Conservation (phyloP, 306 rosid genomes). For the Begonia peltatifolia region DNA sequence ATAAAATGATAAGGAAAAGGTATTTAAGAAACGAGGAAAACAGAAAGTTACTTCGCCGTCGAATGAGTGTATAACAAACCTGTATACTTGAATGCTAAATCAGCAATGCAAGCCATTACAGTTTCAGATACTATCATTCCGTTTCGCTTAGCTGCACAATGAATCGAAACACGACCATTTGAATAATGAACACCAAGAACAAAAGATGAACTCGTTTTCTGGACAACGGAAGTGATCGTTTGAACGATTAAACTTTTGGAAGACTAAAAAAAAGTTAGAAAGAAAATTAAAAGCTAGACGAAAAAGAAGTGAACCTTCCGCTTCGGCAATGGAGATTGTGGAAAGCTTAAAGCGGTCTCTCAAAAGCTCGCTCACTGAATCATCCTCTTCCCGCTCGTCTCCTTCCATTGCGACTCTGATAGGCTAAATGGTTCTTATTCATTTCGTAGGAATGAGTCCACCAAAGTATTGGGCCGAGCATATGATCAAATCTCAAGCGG, state of each 20-base stretch:
- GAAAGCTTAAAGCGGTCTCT: constrained; percentile 66
- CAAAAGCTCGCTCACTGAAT: constrained; percentile 33
- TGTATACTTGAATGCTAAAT: constrained; percentile 67
- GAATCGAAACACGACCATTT: constrained; percentile 1
- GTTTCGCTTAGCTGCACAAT: constrained; percentile 27
- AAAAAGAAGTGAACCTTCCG: constrained; percentile 33
- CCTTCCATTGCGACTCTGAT: neutral
- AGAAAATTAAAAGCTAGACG: neutral
- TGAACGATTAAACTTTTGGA: neutral
- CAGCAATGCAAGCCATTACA: constrained; percentile 63
- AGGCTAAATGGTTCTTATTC: too few relatives aligned
- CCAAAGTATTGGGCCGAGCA: too few relatives aligned
- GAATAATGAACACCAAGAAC: too few relatives aligned
- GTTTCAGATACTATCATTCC: constrained; percentile 56
- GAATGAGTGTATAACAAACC: constrained; percentile 19
- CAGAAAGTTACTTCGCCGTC: neutral
- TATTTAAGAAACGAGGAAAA: neutral
- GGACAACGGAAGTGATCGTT: too few relatives aligned
- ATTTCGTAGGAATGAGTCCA: too few relatives aligned
- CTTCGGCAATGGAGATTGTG: constrained; percentile 53
- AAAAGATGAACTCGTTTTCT: too few relatives aligned
- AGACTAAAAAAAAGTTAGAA: neutral
- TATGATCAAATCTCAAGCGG: too few relatives aligned
- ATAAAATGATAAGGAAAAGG: too few relatives aligned
- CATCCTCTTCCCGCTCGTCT: constrained; percentile 27